Evolutionary conservation across 768 basidiomycete species (phyloP).

Genomic region (Russula abietina): DNA sequence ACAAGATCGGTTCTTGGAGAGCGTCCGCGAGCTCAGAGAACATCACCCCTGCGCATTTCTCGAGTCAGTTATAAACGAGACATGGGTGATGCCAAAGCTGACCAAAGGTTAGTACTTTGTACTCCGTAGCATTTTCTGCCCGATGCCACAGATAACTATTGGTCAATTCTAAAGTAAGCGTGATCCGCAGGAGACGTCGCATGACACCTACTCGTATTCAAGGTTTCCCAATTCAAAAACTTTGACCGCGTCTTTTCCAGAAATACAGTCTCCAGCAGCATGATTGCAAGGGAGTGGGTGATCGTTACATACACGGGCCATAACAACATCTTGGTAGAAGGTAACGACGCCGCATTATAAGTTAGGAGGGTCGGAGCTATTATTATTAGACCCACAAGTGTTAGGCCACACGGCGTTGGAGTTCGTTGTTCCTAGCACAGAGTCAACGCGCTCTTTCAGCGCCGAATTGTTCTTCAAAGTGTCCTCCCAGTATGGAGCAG

Average conservation of each 20-base stretch:
- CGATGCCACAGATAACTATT: slow-evolving; percentile 44
- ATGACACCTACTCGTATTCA: slow-evolving; percentile 32
- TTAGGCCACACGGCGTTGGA: slow-evolving; percentile 35
- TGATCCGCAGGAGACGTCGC: not conserved
- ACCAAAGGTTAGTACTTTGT: slow-evolving; percentile 42
- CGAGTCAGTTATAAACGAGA: not conserved
- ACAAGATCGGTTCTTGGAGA: slow-evolving; percentile 33
- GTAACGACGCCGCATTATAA: slow-evolving; percentile 31
- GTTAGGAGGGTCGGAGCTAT: not conserved
- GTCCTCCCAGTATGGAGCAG: slow-evolving; percentile 40
- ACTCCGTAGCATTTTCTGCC: slow-evolving; percentile 37
- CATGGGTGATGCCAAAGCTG: not conserved
- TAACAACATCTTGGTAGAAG: slow-evolving; percentile 46
- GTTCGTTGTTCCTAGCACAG: slow-evolving; percentile 37
- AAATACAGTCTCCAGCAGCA: slow-evolving; percentile 37
- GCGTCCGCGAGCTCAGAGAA: slow-evolving; percentile 37
- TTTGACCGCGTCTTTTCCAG: slow-evolving; percentile 33
- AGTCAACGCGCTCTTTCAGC: slow-evolving; percentile 34
- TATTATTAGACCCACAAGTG: slow-evolving; percentile 37
- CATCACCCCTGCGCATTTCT: slow-evolving; percentile 36
- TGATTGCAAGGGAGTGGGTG: slow-evolving; percentile 44
- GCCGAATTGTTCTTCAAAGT: slow-evolving; percentile 36
- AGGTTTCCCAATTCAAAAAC: slow-evolving; percentile 34
- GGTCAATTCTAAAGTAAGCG: not conserved
- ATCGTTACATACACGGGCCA: slow-evolving; percentile 40